Base-by-base conservation (phyloP, 345 rosid genomes). In the Ceriops decandra region DNA sequence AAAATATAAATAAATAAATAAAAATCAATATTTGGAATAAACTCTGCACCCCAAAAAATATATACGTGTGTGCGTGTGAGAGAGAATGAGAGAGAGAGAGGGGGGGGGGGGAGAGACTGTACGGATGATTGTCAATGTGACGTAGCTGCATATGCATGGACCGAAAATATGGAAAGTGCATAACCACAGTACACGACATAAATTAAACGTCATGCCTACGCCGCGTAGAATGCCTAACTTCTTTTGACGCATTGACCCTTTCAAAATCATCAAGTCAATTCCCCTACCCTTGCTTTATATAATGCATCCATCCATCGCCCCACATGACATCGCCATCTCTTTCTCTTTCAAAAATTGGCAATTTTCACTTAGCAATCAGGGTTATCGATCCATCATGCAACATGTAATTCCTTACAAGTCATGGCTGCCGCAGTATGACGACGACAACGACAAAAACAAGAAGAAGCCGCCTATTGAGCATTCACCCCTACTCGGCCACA, bases 351-450 rank as follows among this genome's bases (percentile, higher is more conserved):
- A 54, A 22, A 16, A 42, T 13, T 6, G 21, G 28, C 47, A 19
- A 17, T 47, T 47, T 63, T 32, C n/a, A 0, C 2, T 15, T 27
- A 17, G 10, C 13, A 24, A 24, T 24, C 27, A 13, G 49, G 15
- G 2, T 16, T 5, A 42, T 42, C 49, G 49, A 58, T 7, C 52
- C 30, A 54, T 67, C 56, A 91, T 89, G 91, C 96, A 89, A 76
- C 84, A 85, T 61, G 83, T 86, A 7, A 77, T 84, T 8, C 88
- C 88, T 51, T 83, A 77, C 79, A 38, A 60, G 60, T 74, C 83
- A 6, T 62, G 70, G 31, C 47, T 72, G 11, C 74, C 79, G 8
- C 0, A 59, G 2, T 58, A 72, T 60, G 66, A 69, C 58, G 36
- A 28, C 26, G 56, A 60, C 28, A 32, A 68, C 5, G 57, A 56